phyloP scores from a whole-genome alignment of 352 stramenopile genomes.

The Pythium coloratum region DNA sequence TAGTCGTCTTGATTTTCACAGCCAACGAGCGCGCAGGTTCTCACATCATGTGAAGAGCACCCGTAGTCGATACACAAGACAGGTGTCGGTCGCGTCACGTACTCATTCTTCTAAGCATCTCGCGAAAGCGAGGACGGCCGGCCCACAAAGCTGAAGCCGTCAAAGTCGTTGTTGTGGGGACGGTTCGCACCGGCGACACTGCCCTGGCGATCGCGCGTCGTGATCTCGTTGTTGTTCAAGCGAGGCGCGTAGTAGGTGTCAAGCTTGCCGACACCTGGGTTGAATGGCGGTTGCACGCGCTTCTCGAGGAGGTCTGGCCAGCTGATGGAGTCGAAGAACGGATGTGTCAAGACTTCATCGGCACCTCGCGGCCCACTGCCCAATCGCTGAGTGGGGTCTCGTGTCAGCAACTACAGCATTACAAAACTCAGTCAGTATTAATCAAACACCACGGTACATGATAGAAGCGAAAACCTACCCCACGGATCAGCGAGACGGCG shows the following conservation, averaged over 20 bases:
- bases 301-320: constrained; percentile 88
- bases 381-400: constrained; percentile 94
- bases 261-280: constrained; percentile 86
- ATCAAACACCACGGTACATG: constrained; percentile 2
- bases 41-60: neutral
- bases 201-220: constrained; percentile 74
- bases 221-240: constrained; percentile 90
- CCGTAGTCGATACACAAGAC: neutral
- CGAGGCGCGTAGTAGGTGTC: constrained; percentile 86
- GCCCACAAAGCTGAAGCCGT: constrained; percentile 91
- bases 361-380: constrained; percentile 90
- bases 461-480: constrained; percentile 51
- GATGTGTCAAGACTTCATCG: constrained; percentile 89
- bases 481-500: constrained; percentile 91
- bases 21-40: neutral
- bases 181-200: constrained; percentile 65
- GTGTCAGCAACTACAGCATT: constrained; percentile 91
- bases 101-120: constrained; percentile 13
- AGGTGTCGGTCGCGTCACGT: neutral
- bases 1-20: neutral
- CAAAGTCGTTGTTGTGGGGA: constrained; percentile 78
- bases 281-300: constrained; percentile 82
- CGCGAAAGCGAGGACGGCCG: constrained; percentile 72
- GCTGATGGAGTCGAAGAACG: constrained; percentile 92
- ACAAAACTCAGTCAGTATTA: constrained; percentile 22